Base-by-base conservation (phyloP, 441 rosid species). In the Raphanus hybrid region DNA sequence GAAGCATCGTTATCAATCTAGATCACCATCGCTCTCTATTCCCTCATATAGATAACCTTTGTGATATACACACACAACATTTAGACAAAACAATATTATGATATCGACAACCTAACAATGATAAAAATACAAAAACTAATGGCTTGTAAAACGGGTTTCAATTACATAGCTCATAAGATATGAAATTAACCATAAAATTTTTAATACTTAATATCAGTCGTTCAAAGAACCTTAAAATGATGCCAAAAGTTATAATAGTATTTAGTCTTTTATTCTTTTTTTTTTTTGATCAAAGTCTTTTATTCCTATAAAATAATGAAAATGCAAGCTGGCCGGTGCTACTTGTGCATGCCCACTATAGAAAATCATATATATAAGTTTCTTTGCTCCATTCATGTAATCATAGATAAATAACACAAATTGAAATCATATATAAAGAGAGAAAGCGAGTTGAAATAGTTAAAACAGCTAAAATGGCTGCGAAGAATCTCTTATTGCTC, bases 321-420 rank as follows among this genome's bases (percentile, higher is more conserved):
- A 68, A 61, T 79, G 82, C 78, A 69, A 79, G 82, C 82, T 79
- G 78, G 78, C 67, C 15, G n/a, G 48, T n/a, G 69, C 67, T 55
- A 59, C 70, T 63, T 12, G 71, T 69, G 34, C 34, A 29, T 29
- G 54, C 67, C 54, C 78, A 55, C 78, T 64, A 79, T 64, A 68
- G 37, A 48, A 60, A 63, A 52, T 34, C 54, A 78, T 67, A 45
- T 59, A 14, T 34, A 78, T 66, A 73, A 35, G 66, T 16, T 50
- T 64, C 62, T 18, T 67, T 15, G 6, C 11, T 34, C 29, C 59
- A 48, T 39, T n/a, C 55, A 71, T 32, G 39, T 65, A 34, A 63
- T 43, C 67, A 72, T 41, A 72, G 8, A 43, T 37, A 23, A n/a
- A 60, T 10, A 65, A 34, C 58, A 52, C 23, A 14, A 52, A 52